Conservation (phyloP, 2,329 filamentous ascomycete genomes). For the Fusarium nisikadoi region DNA sequence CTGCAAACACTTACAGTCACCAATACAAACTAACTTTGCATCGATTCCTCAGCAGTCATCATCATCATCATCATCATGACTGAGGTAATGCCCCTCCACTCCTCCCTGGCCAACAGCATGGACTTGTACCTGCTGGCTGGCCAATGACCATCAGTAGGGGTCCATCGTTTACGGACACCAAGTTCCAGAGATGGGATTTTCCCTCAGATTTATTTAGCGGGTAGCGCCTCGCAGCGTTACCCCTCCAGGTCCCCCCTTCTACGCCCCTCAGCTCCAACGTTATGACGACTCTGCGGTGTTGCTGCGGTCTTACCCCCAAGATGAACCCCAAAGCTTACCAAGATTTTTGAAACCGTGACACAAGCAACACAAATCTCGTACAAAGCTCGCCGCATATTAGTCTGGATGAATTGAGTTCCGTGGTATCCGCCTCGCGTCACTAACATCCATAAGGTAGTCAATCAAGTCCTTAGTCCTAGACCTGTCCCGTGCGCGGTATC, state of each 20-base stretch:
- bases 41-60: constrained; percentile 13
- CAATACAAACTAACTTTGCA: constrained; percentile 16
- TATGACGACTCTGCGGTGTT: constrained; percentile 39
- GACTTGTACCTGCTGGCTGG: constrained; percentile 1
- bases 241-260: constrained; percentile 33
- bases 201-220: constrained; percentile 21
- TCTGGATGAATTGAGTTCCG: constrained; percentile 5
- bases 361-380: constrained; percentile 41
- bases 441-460: not conserved
- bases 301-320: constrained; percentile 40
- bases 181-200: constrained; percentile 40
- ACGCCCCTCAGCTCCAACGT: constrained; percentile 37
- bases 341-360: constrained; percentile 40
- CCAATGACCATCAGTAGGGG: constrained; percentile 27
- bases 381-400: constrained; percentile 32
- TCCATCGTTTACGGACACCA: constrained; percentile 40
- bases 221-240: constrained; percentile 16
- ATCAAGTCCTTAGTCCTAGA: constrained; percentile 6
- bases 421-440: constrained; percentile 18
- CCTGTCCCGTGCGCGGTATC: constrained; percentile 7
- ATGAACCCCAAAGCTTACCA: constrained; percentile 37
- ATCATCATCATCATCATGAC: constrained; percentile 36
- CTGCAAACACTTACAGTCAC: not conserved
- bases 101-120: constrained; percentile 16
- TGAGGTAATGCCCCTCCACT: constrained; percentile 38